Evolutionary conservation across 2,329 filamentous ascomycete species (phyloP), one percentile per base, ranked within the genome.

Genomic region (Colletotrichum euphorbiae): DNA sequence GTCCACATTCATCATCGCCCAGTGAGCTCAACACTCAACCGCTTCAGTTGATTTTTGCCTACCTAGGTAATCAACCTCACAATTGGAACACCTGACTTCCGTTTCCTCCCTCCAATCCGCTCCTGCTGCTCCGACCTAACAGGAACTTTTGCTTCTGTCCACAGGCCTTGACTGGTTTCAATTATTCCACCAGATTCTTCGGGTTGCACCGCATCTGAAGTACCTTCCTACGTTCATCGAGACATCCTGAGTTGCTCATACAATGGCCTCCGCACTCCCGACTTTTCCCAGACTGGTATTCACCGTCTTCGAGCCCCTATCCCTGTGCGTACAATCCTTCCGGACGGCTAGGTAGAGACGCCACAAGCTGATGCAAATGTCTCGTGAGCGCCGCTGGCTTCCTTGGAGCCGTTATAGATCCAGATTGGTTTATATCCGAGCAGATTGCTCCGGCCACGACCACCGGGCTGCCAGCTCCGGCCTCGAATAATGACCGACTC

Each of bases 241-340:
- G 36, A 38, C 36, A 12, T 38, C 11, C 19, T 40, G 24, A 57
- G 31, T 45, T 28, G 15, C 48, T 45, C 7, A 17, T 54, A 45
- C 51, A 54, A 91, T 91, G 89, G 82, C 88, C 11, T 84, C 89
- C 31, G 84, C 86, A 70, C 83, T 93, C 21, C 90, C 91, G 2
- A 74, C 83, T 3, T 82, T 92, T 73, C 91, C 91, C 12, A 84
- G 89, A 68, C 76, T 91, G 54, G 80, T 92, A 55, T 92, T 93
- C 71, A 91, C 89, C 33, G 77, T 92, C 61, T 75, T 92, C 46
- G 91, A 93, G 77, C 91, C 91, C 36, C 81, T 92, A 67, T 90
- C 89, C 19, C 82, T 91, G 89, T 91, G 83, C 79, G 84, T 75
- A 40, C 69, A 56, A 19, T 50, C 56, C 40, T 51, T 58, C 54